Base-by-base conservation (phyloP, 2,329 filamentous ascomycete genomes). In the Diaporthe nobilis region DNA sequence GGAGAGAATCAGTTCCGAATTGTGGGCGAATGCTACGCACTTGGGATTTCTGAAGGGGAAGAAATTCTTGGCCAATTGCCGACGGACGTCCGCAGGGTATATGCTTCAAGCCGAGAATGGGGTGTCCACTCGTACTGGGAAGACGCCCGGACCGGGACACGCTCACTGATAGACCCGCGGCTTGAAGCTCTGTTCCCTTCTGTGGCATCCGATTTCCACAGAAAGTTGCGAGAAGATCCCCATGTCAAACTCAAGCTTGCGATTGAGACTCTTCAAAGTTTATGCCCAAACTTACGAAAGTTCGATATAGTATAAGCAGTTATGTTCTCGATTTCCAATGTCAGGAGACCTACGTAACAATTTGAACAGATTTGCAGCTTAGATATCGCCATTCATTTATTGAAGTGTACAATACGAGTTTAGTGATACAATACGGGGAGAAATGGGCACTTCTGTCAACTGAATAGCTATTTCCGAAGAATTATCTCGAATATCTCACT, bases 91-190 rank as follows among this genome's bases (percentile, higher is more conserved):
- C 60, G 39, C 37, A 63, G 60, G 10, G n/a, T 63, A 25, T 63
- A 44, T 22, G n/a, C n/a, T 31, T 44, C 60, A n/a, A 63, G 37
- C 37, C 58, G 58, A 17, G 58, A 63, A 44, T 63, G 60, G n/a
- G 60, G 60, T 39, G 60, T 63, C 8, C 60, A 63, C 37, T 63
- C 60, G n/a, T n/a, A 17, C 60, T 63, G 37, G 37, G 60, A 63
- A 17, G n/a, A 63, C n/a, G 4, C 7, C 15, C n/a, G 25, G n/a
- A 63, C 60, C 1, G 15, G 60, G 4, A 17, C 10, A 12, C 39
- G n/a, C 13, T 63, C 60, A 1, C 39, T 63, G 37, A 44, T 63
- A 17, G 60, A 63, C 9, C 60, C 60, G n/a, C 37, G 60, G 39
- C n/a, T 63, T n/a, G n/a, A 44, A 9, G 60, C 15, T 10, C 5